Base-by-base conservation (phyloP, 1,284 basidiomycete genomes). In the Ustilago nuda region DNA sequence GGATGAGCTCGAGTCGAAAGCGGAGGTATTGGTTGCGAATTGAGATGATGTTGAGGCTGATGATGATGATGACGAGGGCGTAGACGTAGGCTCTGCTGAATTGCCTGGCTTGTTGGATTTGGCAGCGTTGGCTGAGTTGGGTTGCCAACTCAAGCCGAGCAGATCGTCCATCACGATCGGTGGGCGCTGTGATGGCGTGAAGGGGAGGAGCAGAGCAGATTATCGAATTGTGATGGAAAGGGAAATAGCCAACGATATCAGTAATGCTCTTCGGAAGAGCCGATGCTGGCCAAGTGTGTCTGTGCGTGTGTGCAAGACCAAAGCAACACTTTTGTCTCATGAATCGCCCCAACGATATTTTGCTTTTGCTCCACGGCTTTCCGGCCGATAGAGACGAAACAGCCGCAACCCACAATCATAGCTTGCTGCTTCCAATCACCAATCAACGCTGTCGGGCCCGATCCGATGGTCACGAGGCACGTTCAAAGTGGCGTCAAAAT, bases 91-190 rank as follows among this genome's bases (percentile, higher is more conserved):
- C 30, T 39, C 27, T 33, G 54, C 12, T 12, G 43, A 56, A 36
- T 43, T 61, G 46, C 9, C 39, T 63, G 46, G 55, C 50, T 64
- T 61, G 50, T 59, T 66, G 19, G 65, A 50, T 12, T 43, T 36
- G 27, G 69, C 53, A 45, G 43, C 43, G 43, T 45, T 45, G 43
- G 43, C 43, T 45, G 43, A 45, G 19, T 45, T 45, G 41, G 70
- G 66, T 43, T 75, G 62, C 81, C 82, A 85, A 56, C 77, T 82
- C 37, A 85, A 72, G 51, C 79, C 81, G 54, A 83, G 74, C 35
- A 85, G 66, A 51, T 85, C 84, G 63, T 85, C 84, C 84, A 85
- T 85, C 51, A 45, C 58, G 46, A 64, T 64, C 61, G 60, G 55
- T 39, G 53, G 63, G 41, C 56, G 69, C 53, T 63, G 61, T 59